Evolutionary conservation across 2,329 filamentous ascomycete genomes (phyloP).

Genomic region (Xylariomycetidae sp.): DNA sequence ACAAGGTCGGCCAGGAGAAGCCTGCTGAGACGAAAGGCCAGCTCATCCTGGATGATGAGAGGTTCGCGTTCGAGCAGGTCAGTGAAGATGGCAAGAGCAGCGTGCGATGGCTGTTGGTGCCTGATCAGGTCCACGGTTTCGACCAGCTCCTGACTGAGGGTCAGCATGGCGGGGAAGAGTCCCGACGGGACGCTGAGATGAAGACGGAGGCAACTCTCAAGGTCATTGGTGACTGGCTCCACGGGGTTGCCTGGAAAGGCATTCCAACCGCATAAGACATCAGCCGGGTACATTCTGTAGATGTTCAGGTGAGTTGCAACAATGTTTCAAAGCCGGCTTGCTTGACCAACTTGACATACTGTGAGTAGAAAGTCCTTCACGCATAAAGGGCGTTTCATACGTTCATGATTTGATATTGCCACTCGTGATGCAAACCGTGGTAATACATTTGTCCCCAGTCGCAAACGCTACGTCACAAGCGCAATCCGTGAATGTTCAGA

Average conservation of each 20-base stretch:
- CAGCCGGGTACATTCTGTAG: too few relatives aligned
- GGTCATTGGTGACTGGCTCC: constrained; percentile 26
- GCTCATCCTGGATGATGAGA: constrained; percentile 27
- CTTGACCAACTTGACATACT: too few relatives aligned
- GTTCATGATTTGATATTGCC: too few relatives aligned
- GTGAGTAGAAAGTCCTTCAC: too few relatives aligned
- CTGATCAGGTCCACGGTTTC: constrained; percentile 36
- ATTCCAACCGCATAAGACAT: too few relatives aligned
- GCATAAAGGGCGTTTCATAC: too few relatives aligned
- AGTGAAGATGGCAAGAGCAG: constrained; percentile 15
- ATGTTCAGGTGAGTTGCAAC: too few relatives aligned
- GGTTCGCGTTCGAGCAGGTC: constrained; percentile 29
- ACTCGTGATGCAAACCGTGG: too few relatives aligned
- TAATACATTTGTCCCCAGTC: too few relatives aligned
- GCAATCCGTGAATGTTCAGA: too few relatives aligned
- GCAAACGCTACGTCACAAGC: too few relatives aligned
- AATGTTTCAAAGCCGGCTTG: too few relatives aligned
- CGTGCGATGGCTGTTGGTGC: constrained; percentile 36
- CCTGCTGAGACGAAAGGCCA: constrained; percentile 9
- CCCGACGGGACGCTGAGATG: constrained; percentile 20
- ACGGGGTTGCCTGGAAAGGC: constrained; percentile 22
- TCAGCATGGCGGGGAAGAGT: constrained; percentile 24
- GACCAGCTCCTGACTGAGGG: constrained; percentile 26
- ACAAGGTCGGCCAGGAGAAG: constrained; percentile 23
- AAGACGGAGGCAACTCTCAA: constrained; percentile 27